Evolutionary conservation across 345 rosid species (phyloP).

Genomic region (Laguncularia racemosa): DNA sequence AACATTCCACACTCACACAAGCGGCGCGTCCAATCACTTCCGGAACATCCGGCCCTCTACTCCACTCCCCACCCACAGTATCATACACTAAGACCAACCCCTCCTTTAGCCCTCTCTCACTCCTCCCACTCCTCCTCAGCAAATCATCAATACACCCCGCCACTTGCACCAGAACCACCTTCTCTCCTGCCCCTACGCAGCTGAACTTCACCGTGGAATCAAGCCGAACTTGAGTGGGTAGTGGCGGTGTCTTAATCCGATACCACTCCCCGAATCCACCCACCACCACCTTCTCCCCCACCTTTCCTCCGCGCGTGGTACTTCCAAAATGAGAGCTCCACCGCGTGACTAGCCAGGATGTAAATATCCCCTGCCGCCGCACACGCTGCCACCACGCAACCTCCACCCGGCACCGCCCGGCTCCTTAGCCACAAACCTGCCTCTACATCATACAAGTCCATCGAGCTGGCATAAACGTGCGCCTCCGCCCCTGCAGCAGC

Average conservation of each 20-base stretch:
- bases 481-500: conserved; percentile 40
- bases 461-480: conserved; percentile 68
- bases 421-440: conserved; percentile 67
- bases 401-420: conserved; percentile 79
- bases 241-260: conserved; percentile 67
- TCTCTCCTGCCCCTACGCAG: conserved; percentile 59
- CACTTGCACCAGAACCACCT: conserved; percentile 69
- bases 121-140: conserved; percentile 70
- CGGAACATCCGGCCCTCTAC: conserved; percentile 65
- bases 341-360: conserved; percentile 73
- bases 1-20: conserved; percentile 62
- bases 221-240: conserved; percentile 59
- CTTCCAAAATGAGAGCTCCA: conserved; percentile 86
- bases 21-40: conserved; percentile 77
- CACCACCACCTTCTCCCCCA: not conserved
- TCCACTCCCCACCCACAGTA: conserved; percentile 53
- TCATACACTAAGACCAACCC: conserved; percentile 66
- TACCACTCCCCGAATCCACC: conserved; percentile 68
- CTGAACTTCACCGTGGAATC: conserved; percentile 75
- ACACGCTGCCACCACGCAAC: conserved; percentile 87
- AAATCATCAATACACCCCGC: conserved; percentile 76
- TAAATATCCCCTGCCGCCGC: conserved; percentile 53
- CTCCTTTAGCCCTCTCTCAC: conserved; percentile 43
- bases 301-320: conserved; percentile 50
- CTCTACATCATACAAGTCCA: conserved; percentile 78